phyloP scores from a whole-genome alignment of 345 rosid species.

The Isatis tinctoria region DNA sequence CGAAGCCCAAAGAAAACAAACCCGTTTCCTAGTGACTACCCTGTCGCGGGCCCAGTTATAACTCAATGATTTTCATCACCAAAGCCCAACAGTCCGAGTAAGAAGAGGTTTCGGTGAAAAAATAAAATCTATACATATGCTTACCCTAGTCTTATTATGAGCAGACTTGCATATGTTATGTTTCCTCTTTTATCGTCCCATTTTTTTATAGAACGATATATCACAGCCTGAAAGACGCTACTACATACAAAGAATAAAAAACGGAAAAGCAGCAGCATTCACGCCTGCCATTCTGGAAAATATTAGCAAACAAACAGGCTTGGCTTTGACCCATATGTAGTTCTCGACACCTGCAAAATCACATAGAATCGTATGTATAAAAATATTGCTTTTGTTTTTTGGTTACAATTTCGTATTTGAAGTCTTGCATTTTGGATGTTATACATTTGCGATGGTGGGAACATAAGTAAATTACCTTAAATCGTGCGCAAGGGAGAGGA shows the following conservation, averaged over 20 bases:
- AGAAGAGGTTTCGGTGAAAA: background rate
- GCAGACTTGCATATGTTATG: slow-evolving; percentile 7
- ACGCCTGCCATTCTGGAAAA: slow-evolving; percentile 6
- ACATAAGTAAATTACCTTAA: slow-evolving; percentile 1
- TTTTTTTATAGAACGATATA: background rate
- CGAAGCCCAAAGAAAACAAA: too few relatives aligned
- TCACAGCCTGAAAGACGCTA: background rate
- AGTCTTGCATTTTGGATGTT: background rate
- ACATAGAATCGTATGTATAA: background rate
- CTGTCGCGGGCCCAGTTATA: too few relatives aligned
- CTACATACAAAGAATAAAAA: background rate
- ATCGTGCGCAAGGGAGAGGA: background rate
- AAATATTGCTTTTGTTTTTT: background rate
- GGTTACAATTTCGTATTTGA: background rate
- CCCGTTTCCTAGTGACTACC: too few relatives aligned
- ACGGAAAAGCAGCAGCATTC: background rate
- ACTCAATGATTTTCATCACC: too few relatives aligned
- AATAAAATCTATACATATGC: background rate
- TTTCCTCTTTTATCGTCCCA: background rate
- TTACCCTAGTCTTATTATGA: background rate
- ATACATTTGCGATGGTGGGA: background rate
- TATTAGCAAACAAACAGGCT: slow-evolving; percentile 12
- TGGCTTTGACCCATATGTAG: background rate
- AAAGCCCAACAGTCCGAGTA: too few relatives aligned
- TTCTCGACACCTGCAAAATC: slow-evolving; percentile 13